Conservation (phyloP, 2,329 filamentous ascomycete genomes). For the Dactylellina cionopaga region DNA sequence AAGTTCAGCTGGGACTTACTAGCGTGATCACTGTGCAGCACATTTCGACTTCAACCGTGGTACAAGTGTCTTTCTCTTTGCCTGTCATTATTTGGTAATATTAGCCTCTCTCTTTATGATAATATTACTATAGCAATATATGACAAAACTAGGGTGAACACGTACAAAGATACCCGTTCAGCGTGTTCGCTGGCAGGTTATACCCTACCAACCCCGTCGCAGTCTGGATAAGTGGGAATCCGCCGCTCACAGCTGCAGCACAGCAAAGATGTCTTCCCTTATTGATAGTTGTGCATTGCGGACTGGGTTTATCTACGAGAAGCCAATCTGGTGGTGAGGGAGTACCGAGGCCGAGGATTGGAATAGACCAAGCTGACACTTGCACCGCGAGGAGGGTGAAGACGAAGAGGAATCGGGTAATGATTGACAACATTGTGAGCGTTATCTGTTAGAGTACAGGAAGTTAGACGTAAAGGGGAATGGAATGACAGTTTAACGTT, state of each 20-base stretch:
- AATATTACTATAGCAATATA: neutral
- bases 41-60: neutral
- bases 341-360: slow-evolving; percentile 11
- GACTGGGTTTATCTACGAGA: neutral
- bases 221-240: neutral
- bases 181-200: slow-evolving; percentile 12
- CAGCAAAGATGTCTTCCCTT: slow-evolving; percentile 20
- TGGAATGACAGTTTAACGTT: no score
- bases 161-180: slow-evolving; percentile 29
- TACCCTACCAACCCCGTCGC: neutral
- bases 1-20: no score
- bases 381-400: slow-evolving; percentile 4
- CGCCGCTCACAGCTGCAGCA: slow-evolving; percentile 9
- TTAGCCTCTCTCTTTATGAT: neutral
- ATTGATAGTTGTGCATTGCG: slow-evolving; percentile 16
- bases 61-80: neutral
- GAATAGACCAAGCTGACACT: neutral
- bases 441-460: no score
- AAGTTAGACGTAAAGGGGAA: no score
- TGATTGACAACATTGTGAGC: no score
- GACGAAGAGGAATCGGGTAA: neutral
- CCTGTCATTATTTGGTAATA: neutral
- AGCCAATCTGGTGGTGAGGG: neutral
- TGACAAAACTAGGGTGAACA: neutral
- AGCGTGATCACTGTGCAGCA: slow-evolving; percentile 10